Evolutionary conservation across 2,329 filamentous ascomycete genomes (phyloP), one percentile per base, ranked within the genome.

Genomic region (Penicillium vulpinum): DNA sequence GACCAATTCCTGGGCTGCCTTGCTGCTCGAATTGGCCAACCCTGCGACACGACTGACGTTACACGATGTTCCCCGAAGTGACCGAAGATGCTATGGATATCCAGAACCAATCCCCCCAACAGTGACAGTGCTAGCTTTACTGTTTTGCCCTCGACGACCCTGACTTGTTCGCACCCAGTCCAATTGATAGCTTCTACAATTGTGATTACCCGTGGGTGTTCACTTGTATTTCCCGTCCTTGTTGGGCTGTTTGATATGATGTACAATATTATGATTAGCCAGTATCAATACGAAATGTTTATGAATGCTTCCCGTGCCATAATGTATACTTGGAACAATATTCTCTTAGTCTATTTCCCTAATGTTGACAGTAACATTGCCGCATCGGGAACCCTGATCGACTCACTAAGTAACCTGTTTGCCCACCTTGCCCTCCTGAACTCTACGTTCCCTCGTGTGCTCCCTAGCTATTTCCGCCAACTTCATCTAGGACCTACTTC

Each of bases 221-320:
- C 44, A 52, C 35, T 45, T 56, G 48, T 53, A 53, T 53, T 50
- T 57, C 36, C 43, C 18, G n/a, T 35, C 36, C 7, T 24, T 28
- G 45, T 24, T 28, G 38, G 24, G 39, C 40, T 52, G 56, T 54
- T 51, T 38, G 31, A 41, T 52, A 50, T 48, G 39, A 35, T 58
- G 51, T 51, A 57, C 44, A 51, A 43, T 59, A 48, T 33, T 39
- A 48, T 60, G 31, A 31, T 55, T 54, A 59, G 45, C 36, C 38
- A 26, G 33, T 59, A 61, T 61, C 15, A 39, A 49, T 52, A 56
- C 46, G 48, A 52, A 45, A 51, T 39, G 26, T 44, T 35, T 41
- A 47, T 7, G 9, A 18, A 24, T n/a, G 5, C 5, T n/a, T 29
- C 13, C 28, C 8, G 16, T 38, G 16, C 16, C 29, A 3, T 29